Conservation (phyloP, 371 early-diverging fungal genomes). For the Mortierella sp. region DNA sequence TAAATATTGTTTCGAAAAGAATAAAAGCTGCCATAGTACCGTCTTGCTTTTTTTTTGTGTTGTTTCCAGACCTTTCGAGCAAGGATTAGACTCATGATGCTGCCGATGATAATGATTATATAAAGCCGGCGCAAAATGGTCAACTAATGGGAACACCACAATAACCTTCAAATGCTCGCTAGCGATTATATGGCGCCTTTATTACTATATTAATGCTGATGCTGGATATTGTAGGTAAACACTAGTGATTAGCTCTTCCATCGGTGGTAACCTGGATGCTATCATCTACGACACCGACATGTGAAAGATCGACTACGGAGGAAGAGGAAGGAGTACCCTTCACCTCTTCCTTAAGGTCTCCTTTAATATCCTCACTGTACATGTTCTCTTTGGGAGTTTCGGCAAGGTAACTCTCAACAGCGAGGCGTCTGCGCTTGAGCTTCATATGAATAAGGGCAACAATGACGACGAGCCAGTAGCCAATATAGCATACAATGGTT, state of each 20-base stretch:
- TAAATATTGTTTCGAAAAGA: constrained; percentile 47
- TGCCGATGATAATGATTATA: no score
- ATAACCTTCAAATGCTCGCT: no score
- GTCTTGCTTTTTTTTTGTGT: background rate
- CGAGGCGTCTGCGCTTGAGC: constrained; percentile 32
- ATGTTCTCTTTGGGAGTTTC: background rate
- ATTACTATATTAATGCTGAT: no score
- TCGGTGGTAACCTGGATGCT: background rate
- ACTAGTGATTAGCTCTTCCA: background rate
- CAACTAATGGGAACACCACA: no score
- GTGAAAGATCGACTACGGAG: background rate
- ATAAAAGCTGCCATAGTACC: background rate
- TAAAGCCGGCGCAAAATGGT: no score
- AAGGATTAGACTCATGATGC: background rate
- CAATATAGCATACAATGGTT: constrained; percentile 74
- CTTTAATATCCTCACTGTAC: background rate
- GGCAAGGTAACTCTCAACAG: background rate
- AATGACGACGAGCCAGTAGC: constrained; percentile 75
- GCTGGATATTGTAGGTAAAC: no score
- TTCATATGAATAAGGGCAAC: constrained; percentile 32
- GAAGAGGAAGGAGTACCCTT: background rate
- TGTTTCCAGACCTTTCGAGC: background rate
- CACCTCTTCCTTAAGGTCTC: background rate
- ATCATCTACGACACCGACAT: background rate
- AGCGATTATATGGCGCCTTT: no score